Conservation (phyloP, 2,329 filamentous ascomycete species). For the Colletotrichum cordylinicola region DNA sequence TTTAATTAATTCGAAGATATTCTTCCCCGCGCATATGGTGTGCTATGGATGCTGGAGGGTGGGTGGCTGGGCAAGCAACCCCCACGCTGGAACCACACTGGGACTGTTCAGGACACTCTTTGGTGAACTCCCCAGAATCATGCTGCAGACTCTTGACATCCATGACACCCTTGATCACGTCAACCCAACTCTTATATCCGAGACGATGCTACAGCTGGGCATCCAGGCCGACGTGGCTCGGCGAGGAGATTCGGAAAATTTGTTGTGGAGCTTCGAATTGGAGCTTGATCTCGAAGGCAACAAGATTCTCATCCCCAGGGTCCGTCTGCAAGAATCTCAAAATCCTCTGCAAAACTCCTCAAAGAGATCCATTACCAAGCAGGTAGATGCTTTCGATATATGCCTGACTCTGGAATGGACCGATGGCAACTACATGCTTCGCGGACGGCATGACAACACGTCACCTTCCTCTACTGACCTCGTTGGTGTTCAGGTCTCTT, state of each 20-base stretch:
- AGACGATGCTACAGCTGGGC: neutral
- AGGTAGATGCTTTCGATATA: neutral
- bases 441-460: neutral
- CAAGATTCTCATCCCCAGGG: neutral
- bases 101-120: neutral
- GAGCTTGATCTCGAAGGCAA: neutral
- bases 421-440: neutral
- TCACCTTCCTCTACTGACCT: neutral
- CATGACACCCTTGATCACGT: neutral
- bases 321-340: neutral
- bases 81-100: neutral
- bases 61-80: neutral
- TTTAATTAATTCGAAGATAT: neutral
- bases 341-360: neutral
- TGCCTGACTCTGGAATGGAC: neutral
- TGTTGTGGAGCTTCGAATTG: neutral
- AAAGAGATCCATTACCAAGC: neutral
- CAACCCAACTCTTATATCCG: neutral
- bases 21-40: neutral
- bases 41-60: neutral
- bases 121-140: neutral
- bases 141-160: neutral
- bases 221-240: neutral
- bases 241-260: neutral
- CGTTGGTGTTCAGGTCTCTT: neutral